Evolutionary conservation across 371 early-diverging fungal species (phyloP), one percentile per base, ranked within the genome.

Genomic region (Rhizomucor miehei): DNA sequence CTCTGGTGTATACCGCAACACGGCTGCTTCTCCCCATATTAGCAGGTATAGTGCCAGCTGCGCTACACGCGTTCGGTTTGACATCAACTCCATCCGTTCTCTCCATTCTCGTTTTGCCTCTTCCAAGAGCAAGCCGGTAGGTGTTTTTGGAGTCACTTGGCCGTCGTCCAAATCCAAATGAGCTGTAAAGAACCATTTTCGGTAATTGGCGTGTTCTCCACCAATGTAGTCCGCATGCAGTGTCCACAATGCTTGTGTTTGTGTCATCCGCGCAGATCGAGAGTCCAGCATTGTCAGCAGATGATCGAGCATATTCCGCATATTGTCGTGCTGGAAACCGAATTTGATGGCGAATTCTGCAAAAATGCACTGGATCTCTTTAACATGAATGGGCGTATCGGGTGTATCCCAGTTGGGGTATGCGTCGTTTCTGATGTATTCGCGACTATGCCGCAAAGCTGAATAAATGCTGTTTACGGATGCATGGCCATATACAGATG

Each of bases 21-120:
- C 87, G 1, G 89, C 76, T 3, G 91, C 90, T 66, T 94, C 95
- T 20, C 92, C 93, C 95, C 95, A 94, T 25, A 94, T 77, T 17
- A 91, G 65, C 48, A 91, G 69, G 66, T 84, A 94, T 35, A 93
- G 79, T 0, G 89, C 88, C 1, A 94, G 59, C 45, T 93, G 91
- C 1, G 83, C 78, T 6, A 86, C 73, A n/a, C 88, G 81, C 14
- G 80, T 77, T 21, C 66, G 60, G 56, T 89, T 82, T 9, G 89
- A 73, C 82, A 90, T 75, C 12, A 69, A 57, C 49, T 82, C 80
- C 92, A 92, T 92, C 38, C 75, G 75, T 21, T 79, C 73, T 40
- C 83, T 75, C 91, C 91, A 92, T 61, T 81, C 83, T 44, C 85
- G 76, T 44, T 87, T 86, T 29, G 89, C 86, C 54, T 82, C 80